Conservation (phyloP, 371 early-diverging fungal species). For the Conidiobolus coronatus region DNA sequence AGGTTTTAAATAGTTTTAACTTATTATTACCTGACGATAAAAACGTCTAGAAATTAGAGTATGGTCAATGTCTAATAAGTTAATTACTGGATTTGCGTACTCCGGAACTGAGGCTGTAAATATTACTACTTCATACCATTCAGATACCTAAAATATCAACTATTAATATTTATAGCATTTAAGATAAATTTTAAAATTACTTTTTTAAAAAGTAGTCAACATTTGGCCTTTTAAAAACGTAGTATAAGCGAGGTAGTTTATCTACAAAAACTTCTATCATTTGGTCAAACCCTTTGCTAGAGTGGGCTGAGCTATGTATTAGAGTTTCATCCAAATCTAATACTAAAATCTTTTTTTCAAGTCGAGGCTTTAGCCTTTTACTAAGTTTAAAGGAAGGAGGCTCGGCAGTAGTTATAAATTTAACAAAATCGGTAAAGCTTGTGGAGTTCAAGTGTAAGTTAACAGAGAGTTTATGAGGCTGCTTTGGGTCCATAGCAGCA, state of each 20-base stretch:
- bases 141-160: constrained; percentile 30
- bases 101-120: constrained; percentile 94
- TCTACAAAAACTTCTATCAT: constrained; percentile 82
- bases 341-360: constrained; percentile 56
- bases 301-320: constrained; percentile 74
- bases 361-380: constrained; percentile 1
- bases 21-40: constrained; percentile 46
- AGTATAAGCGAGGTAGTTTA: constrained; percentile 70
- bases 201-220: constrained; percentile 84
- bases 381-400: not conserved
- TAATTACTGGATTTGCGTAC: constrained; percentile 95
- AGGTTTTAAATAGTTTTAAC: not conserved
- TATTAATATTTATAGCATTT: not conserved
- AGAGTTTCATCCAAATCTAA: constrained; percentile 94
- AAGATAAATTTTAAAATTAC: constrained; percentile 13
- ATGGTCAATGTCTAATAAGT: constrained; percentile 52
- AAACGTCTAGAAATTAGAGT: constrained; percentile 52
- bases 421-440: no score
- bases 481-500: no score
- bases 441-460: no score
- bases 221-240: constrained; percentile 89
- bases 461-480: no score
- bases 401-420: no score
- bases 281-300: constrained; percentile 29
- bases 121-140: constrained; percentile 95